These are phyloP conservation scores for Pseudonitzschia pungens DNA, from an alignment of 108 stramenopile genomes.

Conservation along the genomic window DNA sequence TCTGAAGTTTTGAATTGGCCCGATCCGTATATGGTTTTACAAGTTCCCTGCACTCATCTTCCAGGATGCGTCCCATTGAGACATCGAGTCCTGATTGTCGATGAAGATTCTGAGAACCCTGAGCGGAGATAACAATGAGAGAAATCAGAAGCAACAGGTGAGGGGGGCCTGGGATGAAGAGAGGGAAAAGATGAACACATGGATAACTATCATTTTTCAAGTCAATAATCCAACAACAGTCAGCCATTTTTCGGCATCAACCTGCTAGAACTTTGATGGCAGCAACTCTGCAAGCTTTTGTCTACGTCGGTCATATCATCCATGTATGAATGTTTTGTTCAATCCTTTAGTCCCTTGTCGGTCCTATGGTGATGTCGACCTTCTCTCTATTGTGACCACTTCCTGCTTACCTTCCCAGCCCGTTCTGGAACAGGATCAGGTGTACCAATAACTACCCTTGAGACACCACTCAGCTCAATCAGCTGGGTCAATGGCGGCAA, in stretches of 20 bases:
- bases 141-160: not conserved
- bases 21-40: conserved; percentile 57
- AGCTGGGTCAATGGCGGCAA: conserved; percentile 75
- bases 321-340: too few species aligned
- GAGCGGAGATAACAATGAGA: not conserved
- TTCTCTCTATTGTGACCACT: not conserved
- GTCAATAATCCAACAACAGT: not conserved
- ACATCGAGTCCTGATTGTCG: conserved; percentile 62
- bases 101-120: conserved; percentile 64
- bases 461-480: conserved; percentile 61
- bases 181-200: not conserved
- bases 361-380: too few species aligned
- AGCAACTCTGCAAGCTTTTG: too few species aligned
- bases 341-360: too few species aligned
- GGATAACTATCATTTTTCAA: not conserved
- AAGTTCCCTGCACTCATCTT: conserved; percentile 53
- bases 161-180: not conserved
- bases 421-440: conserved; percentile 64
- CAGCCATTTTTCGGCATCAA: not conserved
- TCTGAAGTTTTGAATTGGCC: conserved; percentile 57
- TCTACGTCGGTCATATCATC: too few species aligned
- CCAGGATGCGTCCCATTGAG: conserved; percentile 49
- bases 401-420: conserved; percentile 31
- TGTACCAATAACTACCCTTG: conserved; percentile 79
- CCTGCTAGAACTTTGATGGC: too few species aligned